Evolutionary conservation across 176 grass and related monocot genomes (phyloP).

Genomic region (Zea mays): Zm-B73-REFERENCE-NAM-5.0 NC_050097.1:218073501-218074000

Average conservation of each 20-base stretch:
- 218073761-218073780: conserved; percentile 72
- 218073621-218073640: conserved; percentile 51
- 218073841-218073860: conserved; percentile 98
- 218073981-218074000: conserved; percentile 53
- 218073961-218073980: conserved; percentile 80
- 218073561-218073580: conserved; percentile 89
- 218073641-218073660: conserved; percentile 52
- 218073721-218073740: conserved; percentile 49
- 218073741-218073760: conserved; percentile 59
- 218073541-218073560: conserved; percentile 72
- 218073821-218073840: conserved; percentile 75
- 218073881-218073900: conserved; percentile 86
- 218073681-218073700: conserved; percentile 42
- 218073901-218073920: conserved; percentile 71
- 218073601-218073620: conserved; percentile 73
- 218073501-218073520: conserved; percentile 43
- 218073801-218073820: conserved; percentile 55
- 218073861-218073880: conserved; percentile 85
- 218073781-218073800: conserved; percentile 44
- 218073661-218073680: conserved; percentile 48
- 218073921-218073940: conserved; percentile 86
- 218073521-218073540: conserved; percentile 67
- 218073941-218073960: conserved; percentile 76
- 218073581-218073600: conserved; percentile 90
- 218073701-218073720: conserved; percentile 45